Evolutionary conservation across 257 asterid genomes (phyloP).

Genomic region (Nicotiana otophora): DNA sequence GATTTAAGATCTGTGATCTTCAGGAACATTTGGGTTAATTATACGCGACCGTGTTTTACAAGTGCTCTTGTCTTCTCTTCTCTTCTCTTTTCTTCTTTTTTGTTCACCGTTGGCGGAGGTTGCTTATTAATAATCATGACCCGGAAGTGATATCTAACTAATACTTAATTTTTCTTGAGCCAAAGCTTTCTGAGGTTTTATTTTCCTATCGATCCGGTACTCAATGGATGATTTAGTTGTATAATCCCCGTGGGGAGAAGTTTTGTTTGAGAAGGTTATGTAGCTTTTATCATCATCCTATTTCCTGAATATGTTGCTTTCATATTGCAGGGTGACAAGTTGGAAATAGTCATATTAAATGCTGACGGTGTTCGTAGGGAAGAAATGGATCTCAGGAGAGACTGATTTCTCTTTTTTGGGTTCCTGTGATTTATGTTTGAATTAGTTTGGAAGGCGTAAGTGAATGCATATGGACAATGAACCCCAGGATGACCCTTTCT

Average conservation of each 20-base stretch:
- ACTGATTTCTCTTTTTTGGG: slow-evolving; percentile 12
- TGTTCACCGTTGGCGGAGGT: no score
- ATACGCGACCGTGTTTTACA: neutral
- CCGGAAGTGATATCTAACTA: neutral
- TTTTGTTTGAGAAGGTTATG: neutral
- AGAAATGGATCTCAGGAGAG: slow-evolving; percentile 37
- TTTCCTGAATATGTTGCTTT: neutral
- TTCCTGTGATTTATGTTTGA: neutral
- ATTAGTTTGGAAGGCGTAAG: neutral
- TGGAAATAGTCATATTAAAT: slow-evolving; percentile 34
- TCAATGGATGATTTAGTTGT: neutral
- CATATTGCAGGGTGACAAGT: slow-evolving; percentile 31
- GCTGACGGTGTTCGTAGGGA: slow-evolving; percentile 29
- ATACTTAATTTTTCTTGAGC: neutral
- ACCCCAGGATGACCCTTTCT: neutral
- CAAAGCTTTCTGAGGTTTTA: neutral
- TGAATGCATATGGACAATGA: neutral
- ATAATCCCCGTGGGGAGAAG: no score
- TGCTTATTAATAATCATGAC: neutral
- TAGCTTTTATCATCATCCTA: neutral
- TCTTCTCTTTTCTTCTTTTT: neutral
- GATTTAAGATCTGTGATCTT: neutral
- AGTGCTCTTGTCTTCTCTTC: neutral
- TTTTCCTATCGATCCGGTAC: neutral
- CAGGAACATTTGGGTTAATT: neutral